These are phyloP conservation scores for Eimeria maxima DNA, from an alignment of 169 alveolate genomes.

Conservation along the genomic window DNA sequence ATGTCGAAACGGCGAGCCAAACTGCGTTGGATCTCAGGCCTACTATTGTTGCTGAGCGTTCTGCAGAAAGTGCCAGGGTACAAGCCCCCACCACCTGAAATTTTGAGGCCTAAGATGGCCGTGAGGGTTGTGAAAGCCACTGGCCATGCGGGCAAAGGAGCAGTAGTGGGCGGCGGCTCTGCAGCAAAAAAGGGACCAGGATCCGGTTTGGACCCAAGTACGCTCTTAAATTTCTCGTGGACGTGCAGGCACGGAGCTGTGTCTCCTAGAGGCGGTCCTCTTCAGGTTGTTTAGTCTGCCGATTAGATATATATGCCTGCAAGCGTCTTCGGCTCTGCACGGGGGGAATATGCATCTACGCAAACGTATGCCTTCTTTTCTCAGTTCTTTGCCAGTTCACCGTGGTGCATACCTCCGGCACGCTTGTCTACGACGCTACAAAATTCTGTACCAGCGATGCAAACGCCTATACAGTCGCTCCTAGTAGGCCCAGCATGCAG, in stretches of 20 bases:
- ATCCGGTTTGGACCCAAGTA: neutral
- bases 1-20: neutral
- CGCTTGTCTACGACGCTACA: slow-evolving; percentile 57
- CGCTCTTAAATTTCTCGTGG: neutral
- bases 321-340: neutral
- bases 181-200: neutral
- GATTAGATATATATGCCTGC: neutral
- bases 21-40: neutral
- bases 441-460: slow-evolving; percentile 71
- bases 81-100: slow-evolving; percentile 33
- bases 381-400: slow-evolving; percentile 60
- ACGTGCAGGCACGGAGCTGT: too few relatives aligned
- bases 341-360: neutral
- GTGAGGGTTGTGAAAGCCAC: slow-evolving; percentile 55
- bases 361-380: neutral
- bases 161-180: slow-evolving; percentile 9
- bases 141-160: slow-evolving; percentile 8
- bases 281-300: neutral
- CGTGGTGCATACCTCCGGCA: slow-evolving; percentile 51
- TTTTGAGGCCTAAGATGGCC: slow-evolving; percentile 21
- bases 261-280: neutral
- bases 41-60: neutral
- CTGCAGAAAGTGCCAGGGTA: slow-evolving; percentile 65
- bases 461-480: slow-evolving; percentile 59
- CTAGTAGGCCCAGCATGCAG: neutral